A percentile compares a stretch with the other conserved stretches of the same genome.
These are phyloP conservation scores for Amanita rubescens DNA, from an alignment of 768 basidiomycete genomes.

Conservation along the genomic window DNA sequence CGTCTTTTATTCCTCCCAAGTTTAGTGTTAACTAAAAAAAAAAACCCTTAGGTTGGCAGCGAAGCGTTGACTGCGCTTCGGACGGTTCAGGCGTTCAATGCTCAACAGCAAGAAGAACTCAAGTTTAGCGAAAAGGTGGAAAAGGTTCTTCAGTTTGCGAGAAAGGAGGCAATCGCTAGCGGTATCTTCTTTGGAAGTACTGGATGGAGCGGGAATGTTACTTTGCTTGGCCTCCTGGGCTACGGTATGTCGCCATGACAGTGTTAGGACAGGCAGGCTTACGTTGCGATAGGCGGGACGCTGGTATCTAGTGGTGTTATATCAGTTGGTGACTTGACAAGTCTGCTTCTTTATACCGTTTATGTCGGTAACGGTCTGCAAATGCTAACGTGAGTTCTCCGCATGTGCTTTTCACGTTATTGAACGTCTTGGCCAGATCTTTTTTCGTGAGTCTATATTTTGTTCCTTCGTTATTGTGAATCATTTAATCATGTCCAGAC, in stretches of 20 bases:
- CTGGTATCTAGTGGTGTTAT: conserved; percentile 85
- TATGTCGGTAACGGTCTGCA: conserved; percentile 79
- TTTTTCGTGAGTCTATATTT: conserved; percentile 43
- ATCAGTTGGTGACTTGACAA: conserved; percentile 87
- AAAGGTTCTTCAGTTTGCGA: conserved; percentile 64
- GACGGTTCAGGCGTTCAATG: conserved; percentile 91
- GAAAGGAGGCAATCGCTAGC: conserved; percentile 83
- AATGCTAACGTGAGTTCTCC: conserved; percentile 59
- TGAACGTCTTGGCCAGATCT: conserved; percentile 24
- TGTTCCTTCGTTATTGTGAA: conserved; percentile 21
- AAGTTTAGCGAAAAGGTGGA: conserved; percentile 67
- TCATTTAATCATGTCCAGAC: conserved; percentile 38
- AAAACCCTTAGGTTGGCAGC: conserved; percentile 73
- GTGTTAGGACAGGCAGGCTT: background rate
- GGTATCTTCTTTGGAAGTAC: conserved; percentile 92
- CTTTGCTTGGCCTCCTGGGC: conserved; percentile 79
- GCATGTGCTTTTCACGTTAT: background rate
- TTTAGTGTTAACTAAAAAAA: background rate
- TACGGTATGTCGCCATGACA: conserved; percentile 51
- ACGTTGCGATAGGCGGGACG: conserved; percentile 58
- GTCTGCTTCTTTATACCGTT: conserved; percentile 83
- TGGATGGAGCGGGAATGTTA: conserved; percentile 91
- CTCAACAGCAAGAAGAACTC: conserved; percentile 62
- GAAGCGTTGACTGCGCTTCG: conserved; percentile 84
- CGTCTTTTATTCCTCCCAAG: background rate